These are phyloP conservation scores for Collybia sp. DNA, from an alignment of 768 basidiomycete species.

Conservation along the genomic window DNA sequence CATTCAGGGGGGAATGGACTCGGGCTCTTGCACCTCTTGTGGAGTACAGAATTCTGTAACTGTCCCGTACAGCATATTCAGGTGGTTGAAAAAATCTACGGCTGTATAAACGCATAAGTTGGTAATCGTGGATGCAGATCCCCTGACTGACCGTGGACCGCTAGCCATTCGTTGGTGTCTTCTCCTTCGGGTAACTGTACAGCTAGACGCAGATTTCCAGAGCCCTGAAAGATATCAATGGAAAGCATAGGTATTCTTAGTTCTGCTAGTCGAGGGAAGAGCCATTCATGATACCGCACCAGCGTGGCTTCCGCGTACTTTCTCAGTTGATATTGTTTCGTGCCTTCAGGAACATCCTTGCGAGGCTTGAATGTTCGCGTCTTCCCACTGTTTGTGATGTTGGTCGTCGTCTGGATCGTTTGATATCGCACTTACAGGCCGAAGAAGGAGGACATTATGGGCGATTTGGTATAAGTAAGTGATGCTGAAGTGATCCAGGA, in stretches of 20 bases:
- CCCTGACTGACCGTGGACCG: constrained; percentile 81
- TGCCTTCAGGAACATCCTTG: constrained; percentile 91
- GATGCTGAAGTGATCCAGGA: neutral
- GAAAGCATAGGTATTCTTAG: neutral
- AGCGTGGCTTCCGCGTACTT: constrained; percentile 97
- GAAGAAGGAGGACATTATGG: constrained; percentile 81
- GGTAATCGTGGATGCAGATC: neutral
- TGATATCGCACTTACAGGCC: constrained; percentile 56
- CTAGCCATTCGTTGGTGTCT: constrained; percentile 98
- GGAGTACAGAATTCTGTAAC: constrained; percentile 97
- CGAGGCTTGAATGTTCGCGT: constrained; percentile 95
- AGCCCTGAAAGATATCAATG: constrained; percentile 54
- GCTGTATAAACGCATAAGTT: constrained; percentile 40
- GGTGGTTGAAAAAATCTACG: constrained; percentile 98
- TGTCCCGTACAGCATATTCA: constrained; percentile 99
- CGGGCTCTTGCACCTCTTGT: constrained; percentile 61
- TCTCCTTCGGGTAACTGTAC: constrained; percentile 96
- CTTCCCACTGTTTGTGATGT: constrained; percentile 55
- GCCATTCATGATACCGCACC: constrained; percentile 34
- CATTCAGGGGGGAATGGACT: neutral
- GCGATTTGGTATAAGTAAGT: constrained; percentile 3
- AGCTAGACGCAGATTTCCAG: constrained; percentile 89
- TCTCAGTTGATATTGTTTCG: constrained; percentile 96
- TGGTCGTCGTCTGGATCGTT: neutral
- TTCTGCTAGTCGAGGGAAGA: no score